Evolutionary conservation across 2,329 filamentous ascomycete species (phyloP), one percentile per base, ranked within the genome.

Genomic region (Sclerotinia minor): DNA sequence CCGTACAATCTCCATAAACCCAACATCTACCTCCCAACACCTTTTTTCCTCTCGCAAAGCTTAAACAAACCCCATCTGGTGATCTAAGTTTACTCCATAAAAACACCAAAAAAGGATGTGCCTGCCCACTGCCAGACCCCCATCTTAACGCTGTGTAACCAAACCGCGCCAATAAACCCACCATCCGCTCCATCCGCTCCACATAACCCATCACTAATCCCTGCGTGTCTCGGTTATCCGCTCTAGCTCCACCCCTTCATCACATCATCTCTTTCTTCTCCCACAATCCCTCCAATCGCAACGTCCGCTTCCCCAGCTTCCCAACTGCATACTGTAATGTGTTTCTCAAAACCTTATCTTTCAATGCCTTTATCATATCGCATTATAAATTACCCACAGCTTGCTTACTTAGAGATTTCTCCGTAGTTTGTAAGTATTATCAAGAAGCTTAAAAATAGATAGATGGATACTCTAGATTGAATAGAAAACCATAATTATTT

Each of bases 361-460:
- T 5, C 17, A 15, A n/a, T 21, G n/a, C 44, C n/a, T 38, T 38
- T 38, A n/a, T 17, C 38, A 5, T 17, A 15, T 61, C 44, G 24
- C 44, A 61, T 49, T n/a, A n/a, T n/a, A 1, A 55, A 55, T 55
- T 61, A 49, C 58, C 58, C 44, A 49, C 32, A 24, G 58, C 58
- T 49, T 24, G 24, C 38, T 41, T 41, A 41, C 38, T 41, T 4
- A 15, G 38, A 41, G 4, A 41, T 5, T 13, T 17, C 38, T 41
- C 17, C 17, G 38, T 41, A 41, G 13, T 38, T 13, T 13, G 32
- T 29, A 35, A 38, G 13, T 13, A 38, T 38, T 38, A 38, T 3
- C 9, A 38, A 41, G 13, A 41, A 41, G 0, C 38, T 17, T 17
- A 15, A 15, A 41, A 41, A 41, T 41, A 17, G 38, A 15, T 15